Conservation (phyloP, 768 basidiomycete species). For the Suillus americanus region DNA sequence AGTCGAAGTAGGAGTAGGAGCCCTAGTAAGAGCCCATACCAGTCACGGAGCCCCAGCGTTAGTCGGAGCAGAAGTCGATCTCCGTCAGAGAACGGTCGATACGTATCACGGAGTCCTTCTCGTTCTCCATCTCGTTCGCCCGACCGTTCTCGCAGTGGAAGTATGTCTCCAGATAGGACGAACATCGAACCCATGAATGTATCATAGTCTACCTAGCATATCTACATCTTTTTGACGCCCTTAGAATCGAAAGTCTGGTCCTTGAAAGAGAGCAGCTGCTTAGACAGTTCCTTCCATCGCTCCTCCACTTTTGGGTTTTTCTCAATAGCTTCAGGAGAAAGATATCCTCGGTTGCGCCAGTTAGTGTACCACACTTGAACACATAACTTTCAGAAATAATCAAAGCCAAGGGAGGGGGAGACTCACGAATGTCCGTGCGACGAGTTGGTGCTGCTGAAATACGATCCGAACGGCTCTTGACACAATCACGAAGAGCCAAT, state of each 20-base stretch:
- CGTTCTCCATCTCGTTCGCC: slow-evolving; percentile 43
- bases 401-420: neutral
- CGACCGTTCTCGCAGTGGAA: slow-evolving; percentile 56
- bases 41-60: slow-evolving; percentile 25
- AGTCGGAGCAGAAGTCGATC: slow-evolving; percentile 27
- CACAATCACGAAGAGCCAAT: slow-evolving; percentile 76
- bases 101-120: slow-evolving; percentile 66
- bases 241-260: slow-evolving; percentile 31
- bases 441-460: slow-evolving; percentile 80
- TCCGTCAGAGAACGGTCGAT: slow-evolving; percentile 51
- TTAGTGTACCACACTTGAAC: slow-evolving; percentile 74
- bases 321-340: slow-evolving; percentile 58
- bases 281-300: slow-evolving; percentile 66
- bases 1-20: slow-evolving; percentile 27
- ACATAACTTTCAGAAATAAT: neutral
- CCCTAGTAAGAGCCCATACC: slow-evolving; percentile 25
- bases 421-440: slow-evolving; percentile 80
- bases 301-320: slow-evolving; percentile 65
- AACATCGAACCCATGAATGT: slow-evolving; percentile 31
- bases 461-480: slow-evolving; percentile 71
- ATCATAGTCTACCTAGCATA: slow-evolving; percentile 12
- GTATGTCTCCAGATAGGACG: slow-evolving; percentile 60
- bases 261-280: slow-evolving; percentile 58
- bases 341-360: slow-evolving; percentile 72
- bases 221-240: slow-evolving; percentile 23